These are phyloP conservation scores for Circinella minor DNA, from an alignment of 371 early-diverging fungal genomes.

Conservation along the genomic window DNA sequence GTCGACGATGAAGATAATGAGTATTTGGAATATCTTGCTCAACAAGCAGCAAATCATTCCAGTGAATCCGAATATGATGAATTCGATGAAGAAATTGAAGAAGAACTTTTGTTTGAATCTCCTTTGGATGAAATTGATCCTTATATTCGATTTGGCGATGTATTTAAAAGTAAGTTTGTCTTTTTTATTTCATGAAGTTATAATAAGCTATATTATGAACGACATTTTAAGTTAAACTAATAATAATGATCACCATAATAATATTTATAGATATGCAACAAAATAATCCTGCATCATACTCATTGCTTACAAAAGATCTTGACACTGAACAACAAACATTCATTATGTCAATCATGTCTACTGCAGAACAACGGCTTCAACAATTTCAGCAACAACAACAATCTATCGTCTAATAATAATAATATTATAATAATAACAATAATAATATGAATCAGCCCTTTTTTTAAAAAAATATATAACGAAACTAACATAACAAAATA, in stretches of 20 bases:
- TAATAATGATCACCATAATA: no score
- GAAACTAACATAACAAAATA: no score
- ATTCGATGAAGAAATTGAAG: conserved; percentile 71
- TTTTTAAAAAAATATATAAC: not conserved
- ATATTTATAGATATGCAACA: conserved; percentile 38
- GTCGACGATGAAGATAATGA: conserved; percentile 65
- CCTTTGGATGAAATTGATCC: conserved; percentile 87
- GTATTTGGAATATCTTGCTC: conserved; percentile 68
- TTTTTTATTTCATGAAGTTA: no score
- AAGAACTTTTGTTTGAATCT: conserved; percentile 81
- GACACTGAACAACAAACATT: conserved; percentile 51
- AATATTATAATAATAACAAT: not conserved
- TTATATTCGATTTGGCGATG: conserved; percentile 73
- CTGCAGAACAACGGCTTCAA: conserved; percentile 44
- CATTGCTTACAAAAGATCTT: conserved; percentile 56
- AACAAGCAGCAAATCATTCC: conserved; percentile 48
- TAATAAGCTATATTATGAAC: no score
- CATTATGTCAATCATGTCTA: conserved; percentile 48
- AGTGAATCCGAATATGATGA: conserved; percentile 58
- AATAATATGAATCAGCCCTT: not conserved
- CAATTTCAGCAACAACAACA: conserved; percentile 10
- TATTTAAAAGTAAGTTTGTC: conserved; percentile 37
- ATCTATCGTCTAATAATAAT: conserved; percentile 4
- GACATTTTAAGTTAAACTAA: no score
- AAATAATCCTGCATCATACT: conserved; percentile 49